Percentiles rank a stretch among this genome's conserved stretches.
Evolutionary conservation across 176 grass and related monocot genomes (phyloP).

Genomic region (Carex littledalei): DNA sequence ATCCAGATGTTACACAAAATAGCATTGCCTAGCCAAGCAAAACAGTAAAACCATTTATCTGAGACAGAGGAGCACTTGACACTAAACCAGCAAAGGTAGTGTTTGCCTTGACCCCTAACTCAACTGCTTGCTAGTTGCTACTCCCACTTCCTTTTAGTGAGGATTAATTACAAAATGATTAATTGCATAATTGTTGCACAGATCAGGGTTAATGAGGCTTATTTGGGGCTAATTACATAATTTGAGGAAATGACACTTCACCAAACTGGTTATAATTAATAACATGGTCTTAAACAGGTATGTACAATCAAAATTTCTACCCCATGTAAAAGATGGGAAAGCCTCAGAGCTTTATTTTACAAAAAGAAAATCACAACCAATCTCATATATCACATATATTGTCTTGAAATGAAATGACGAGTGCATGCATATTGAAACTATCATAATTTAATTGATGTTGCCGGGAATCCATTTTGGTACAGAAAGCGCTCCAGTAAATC

Average conservation of each 20-base stretch:
- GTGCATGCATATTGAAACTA: constrained; percentile 1
- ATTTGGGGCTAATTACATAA: neutral
- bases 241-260: neutral
- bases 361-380: neutral
- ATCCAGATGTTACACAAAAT: neutral
- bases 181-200: neutral
- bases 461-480: constrained; percentile 49
- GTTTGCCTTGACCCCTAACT: neutral
- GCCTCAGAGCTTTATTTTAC: neutral
- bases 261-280: neutral
- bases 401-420: neutral
- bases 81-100: neutral
- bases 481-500: constrained; percentile 53
- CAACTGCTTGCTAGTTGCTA: neutral
- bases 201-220: neutral
- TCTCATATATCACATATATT: neutral
- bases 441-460: constrained; percentile 42
- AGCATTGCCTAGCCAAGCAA: neutral
- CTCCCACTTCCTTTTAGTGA: neutral
- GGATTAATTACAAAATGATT: neutral
- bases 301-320: neutral
- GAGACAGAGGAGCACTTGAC: neutral
- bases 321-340: neutral
- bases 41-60: neutral
- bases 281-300: neutral